Base-by-base conservation (phyloP, 2,329 filamentous ascomycete species). In the Pseudogymnoascus sp. region DNA sequence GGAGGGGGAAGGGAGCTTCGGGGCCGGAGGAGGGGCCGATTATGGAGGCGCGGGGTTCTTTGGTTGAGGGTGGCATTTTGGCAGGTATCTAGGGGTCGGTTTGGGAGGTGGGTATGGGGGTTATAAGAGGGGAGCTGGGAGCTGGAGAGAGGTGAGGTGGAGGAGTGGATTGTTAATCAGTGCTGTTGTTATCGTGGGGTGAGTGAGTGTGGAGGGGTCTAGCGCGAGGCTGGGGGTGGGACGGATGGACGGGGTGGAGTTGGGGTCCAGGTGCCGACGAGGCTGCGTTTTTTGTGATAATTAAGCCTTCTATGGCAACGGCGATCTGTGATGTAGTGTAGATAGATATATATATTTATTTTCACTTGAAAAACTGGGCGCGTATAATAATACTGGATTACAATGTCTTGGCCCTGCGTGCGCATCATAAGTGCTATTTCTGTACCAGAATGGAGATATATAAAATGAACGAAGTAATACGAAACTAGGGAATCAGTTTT, bases 11-110 rank as follows among this genome's bases (percentile, higher is more conserved):
- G 0, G 95, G 95, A 5, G 84, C 61, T 70, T 86, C 81, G 11
- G 93, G 93, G 2, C 91, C 91, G 40, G 79, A 75, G 46, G 90
- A 85, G 7, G 88, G 80, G 63, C 93, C 93, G 64, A 91, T 85
- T 68, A 95, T 84, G 61, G 82, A 79, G 56, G 90, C 87, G 66
- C 91, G 87, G 66, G 82, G 67, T 62, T 60, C 18, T 34, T 60
- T 38, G 43, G 62, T 62, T 43, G 65, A 34, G 56, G 66, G 62
- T 60, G 63, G 62, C 62, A 65, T 65, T 16, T 37, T 64, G 23
- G 59, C 11, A 11, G 42, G 5, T 46, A 3, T 14, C 5, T 25
- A 7, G n/a, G 7, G 5, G 11, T 5, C 3, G 12, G 0, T n/a
- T 5, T 5, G 42, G 21, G 40, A 12, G 40, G 4, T 43, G 40